Conservation (phyloP, 2,329 filamentous ascomycete species). For the Diaporthe longicolla region DNA sequence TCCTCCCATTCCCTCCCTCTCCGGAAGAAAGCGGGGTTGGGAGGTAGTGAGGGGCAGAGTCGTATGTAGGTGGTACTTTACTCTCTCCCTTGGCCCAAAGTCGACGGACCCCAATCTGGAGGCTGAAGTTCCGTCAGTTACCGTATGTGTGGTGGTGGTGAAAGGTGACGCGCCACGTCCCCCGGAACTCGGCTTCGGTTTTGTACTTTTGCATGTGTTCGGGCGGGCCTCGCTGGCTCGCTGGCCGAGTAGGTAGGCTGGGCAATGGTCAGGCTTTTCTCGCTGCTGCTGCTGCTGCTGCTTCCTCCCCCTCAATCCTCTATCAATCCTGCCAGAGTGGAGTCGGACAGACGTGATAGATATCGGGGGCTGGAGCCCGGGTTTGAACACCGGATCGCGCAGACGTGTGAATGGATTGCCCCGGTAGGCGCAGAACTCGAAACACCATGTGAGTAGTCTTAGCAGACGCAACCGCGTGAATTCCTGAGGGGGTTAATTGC, state of each 20-base stretch:
- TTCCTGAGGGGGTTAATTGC: slow-evolving; percentile 6
- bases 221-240: slow-evolving; percentile 5
- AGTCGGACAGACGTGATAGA: slow-evolving; percentile 6
- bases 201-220: background rate
- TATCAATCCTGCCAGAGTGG: slow-evolving; percentile 20
- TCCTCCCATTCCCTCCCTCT: background rate
- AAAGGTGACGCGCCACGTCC: background rate
- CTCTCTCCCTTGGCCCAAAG: slow-evolving; percentile 4
- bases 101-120: slow-evolving; percentile 26
- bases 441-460: background rate
- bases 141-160: background rate
- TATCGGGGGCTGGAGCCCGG: slow-evolving; percentile 4
- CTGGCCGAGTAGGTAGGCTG: background rate
- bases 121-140: slow-evolving; percentile 22
- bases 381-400: background rate
- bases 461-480: background rate
- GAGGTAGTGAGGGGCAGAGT: background rate
- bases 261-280: slow-evolving; percentile 8
- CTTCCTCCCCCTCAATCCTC: background rate
- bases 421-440: background rate
- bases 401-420: background rate
- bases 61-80: background rate
- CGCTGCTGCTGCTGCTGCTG: too few relatives aligned
- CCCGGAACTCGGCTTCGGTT: slow-evolving; percentile 17
- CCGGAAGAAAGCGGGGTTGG: slow-evolving; percentile 11